Evolutionary conservation across 2,329 filamentous ascomycete genomes (phyloP), one percentile per base, ranked within the genome.

Genomic region (Calonectria naviculata): DNA sequence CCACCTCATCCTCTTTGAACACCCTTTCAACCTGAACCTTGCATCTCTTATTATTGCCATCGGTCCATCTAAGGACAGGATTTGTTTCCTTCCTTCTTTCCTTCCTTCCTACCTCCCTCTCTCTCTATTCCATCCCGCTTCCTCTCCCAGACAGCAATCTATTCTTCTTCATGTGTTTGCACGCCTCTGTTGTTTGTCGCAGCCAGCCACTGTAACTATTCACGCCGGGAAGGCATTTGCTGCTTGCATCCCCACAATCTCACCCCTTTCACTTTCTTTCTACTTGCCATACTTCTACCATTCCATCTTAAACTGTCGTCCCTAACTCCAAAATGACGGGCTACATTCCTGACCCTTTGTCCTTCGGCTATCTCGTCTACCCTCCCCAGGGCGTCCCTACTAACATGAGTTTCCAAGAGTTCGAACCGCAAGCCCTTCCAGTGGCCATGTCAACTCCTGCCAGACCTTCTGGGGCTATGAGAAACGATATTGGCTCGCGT

Each of bases 371-470:
- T 52, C 31, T 64, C 19, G 15, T 38, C 24, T 31, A n/a, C 17
- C 5, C 31, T 38, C 46, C 38, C 44, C 41, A 41, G 19, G 36
- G 19, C 28, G 26, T 56, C 52, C 15, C 52, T 13, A 46, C 75
- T 78, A 54, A 78, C 65, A 10, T 67, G 47, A 12, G 54, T 19
- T 36, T 41, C 24, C 47, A 49, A 78, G 74, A 69, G 17, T 26
- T 46, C 41, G 41, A 36, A 31, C 52, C 68, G 15, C 38, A 56
- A 17, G 31, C 52, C 41, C 44, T 64, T 31, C 69, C 71, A 41
- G 56, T 61, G n/a, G 46, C 47, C 61, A 78, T 82, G 77, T 68
- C 74, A 9, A 76, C 76, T 38, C 70, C 74, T 28, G 56, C 69
- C 41, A 71, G 24, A n/a, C 41, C 61, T 19, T 62, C 34, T 29